Conservation (phyloP, 495 filamentous ascomycete species). For the Parathielavia hyrcaniae region DNA sequence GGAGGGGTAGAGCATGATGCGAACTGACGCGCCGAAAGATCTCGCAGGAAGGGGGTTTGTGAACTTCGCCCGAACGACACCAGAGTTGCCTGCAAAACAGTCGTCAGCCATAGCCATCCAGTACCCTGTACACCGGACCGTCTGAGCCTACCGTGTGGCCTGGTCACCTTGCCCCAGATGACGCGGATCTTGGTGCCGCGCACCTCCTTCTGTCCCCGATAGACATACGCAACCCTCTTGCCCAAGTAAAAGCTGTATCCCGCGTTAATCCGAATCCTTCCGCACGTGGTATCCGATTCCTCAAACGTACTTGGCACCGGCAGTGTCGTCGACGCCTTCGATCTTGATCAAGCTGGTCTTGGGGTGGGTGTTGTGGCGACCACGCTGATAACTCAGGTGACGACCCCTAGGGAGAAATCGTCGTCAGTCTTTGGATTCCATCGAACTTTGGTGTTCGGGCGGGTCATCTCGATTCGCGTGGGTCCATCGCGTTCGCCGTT, state of each 20-base stretch:
- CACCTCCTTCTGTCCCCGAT: slow-evolving; percentile 84
- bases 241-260: slow-evolving; percentile 71
- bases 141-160: slow-evolving; percentile 71
- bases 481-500: slow-evolving; percentile 11
- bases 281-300: not conserved
- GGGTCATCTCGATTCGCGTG: slow-evolving; percentile 7
- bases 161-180: slow-evolving; percentile 98
- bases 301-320: slow-evolving; percentile 69
- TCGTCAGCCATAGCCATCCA: slow-evolving; percentile 5
- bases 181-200: slow-evolving; percentile 96
- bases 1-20: slow-evolving; percentile 98
- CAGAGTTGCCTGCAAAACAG: slow-evolving; percentile 69
- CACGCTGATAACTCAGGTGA: slow-evolving; percentile 90
- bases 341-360: slow-evolving; percentile 90
- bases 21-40: slow-evolving; percentile 92
- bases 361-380: slow-evolving; percentile 76
- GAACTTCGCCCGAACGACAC: slow-evolving; percentile 95
- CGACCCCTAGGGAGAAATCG: slow-evolving; percentile 57
- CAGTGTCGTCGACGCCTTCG: slow-evolving; percentile 84
- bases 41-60: slow-evolving; percentile 86
- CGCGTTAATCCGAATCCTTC: slow-evolving; percentile 26
- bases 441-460: not conserved
- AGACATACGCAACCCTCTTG: slow-evolving; percentile 96
- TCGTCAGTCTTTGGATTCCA: slow-evolving; percentile 28
- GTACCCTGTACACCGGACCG: not conserved